Conservation (phyloP, 2,329 filamentous ascomycete genomes). For the Colletotrichum spaethianum region DNA sequence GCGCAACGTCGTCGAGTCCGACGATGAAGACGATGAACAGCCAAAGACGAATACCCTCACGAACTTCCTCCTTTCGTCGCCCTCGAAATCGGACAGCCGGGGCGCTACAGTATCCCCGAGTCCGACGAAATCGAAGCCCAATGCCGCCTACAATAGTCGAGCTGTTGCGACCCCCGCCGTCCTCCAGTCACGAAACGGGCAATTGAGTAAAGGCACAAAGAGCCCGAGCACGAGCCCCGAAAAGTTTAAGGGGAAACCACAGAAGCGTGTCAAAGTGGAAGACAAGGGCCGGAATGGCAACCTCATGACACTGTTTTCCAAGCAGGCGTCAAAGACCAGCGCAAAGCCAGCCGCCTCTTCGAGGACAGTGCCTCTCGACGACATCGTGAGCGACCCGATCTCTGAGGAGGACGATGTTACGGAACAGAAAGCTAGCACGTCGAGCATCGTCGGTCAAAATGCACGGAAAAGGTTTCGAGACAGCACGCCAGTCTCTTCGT, state of each 20-base stretch:
- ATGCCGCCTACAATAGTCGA: background rate
- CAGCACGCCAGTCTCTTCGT: conserved; percentile 39
- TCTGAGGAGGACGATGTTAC: conserved; percentile 73
- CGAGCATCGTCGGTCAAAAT: conserved; percentile 70
- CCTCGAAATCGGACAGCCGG: conserved; percentile 54
- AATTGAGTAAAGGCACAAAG: conserved; percentile 47
- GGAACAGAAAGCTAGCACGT: conserved; percentile 63
- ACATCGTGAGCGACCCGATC: conserved; percentile 69
- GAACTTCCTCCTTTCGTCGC: conserved; percentile 69
- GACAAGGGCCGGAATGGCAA: conserved; percentile 70
- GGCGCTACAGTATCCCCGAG: conserved; percentile 57
- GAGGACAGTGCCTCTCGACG: conserved; percentile 57
- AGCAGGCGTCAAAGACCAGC: conserved; percentile 66
- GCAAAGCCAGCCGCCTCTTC: conserved; percentile 41
- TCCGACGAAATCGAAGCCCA: conserved; percentile 51
- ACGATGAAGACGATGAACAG: conserved; percentile 62
- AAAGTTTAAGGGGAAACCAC: conserved; percentile 59
- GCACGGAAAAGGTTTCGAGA: conserved; percentile 68
- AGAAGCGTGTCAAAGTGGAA: conserved; percentile 53
- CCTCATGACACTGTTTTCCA: conserved; percentile 73
- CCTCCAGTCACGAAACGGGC: conserved; percentile 44
- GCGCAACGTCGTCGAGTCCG: conserved; percentile 68
- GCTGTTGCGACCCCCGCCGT: conserved; percentile 40
- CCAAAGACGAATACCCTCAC: conserved; percentile 61
- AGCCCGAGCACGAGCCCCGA: conserved; percentile 63